phyloP scores from a whole-genome alignment of 768 basidiomycete species.

The Coprinopsis strossmayeri region DNA sequence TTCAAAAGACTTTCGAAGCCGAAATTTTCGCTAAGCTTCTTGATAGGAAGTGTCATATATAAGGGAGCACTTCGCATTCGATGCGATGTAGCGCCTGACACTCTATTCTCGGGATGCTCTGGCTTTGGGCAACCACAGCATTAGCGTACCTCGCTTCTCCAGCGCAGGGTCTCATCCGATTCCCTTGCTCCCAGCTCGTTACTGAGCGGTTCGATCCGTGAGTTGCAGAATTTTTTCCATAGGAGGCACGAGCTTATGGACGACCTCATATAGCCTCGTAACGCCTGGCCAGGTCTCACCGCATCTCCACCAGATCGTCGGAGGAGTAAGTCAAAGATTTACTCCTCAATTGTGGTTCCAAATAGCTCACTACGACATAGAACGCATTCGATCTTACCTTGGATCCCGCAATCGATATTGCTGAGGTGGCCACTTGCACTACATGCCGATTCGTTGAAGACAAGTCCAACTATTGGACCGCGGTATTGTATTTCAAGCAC shows the following conservation, averaged over 20 bases:
- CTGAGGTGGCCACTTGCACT: slow-evolving; percentile 3
- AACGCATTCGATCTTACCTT: slow-evolving; percentile 1
- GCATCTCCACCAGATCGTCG: slow-evolving; percentile 8
- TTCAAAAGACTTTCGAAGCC: no score
- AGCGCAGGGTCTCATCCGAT: background rate
- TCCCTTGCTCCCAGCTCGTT: slow-evolving; percentile 8
- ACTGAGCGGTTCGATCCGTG: slow-evolving; percentile 10
- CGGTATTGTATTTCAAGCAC: slow-evolving; percentile 6
- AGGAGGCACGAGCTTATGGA: background rate
- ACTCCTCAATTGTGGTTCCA: background rate
- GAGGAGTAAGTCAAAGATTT: slow-evolving; percentile 1
- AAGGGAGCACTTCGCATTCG: no score
- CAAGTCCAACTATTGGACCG: slow-evolving; percentile 10
- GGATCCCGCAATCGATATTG: background rate
- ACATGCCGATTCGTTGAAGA: slow-evolving; percentile 7
- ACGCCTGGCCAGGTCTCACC: slow-evolving; percentile 7
- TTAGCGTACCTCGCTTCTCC: no score
- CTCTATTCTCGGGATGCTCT: slow-evolving; percentile 19
- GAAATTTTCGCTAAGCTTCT: no score
- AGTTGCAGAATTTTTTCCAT: background rate
- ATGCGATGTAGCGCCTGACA: no score
- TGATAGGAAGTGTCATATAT: no score
- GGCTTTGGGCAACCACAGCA: no score
- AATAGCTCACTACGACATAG: background rate
- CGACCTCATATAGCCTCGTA: background rate